phyloP scores from a whole-genome alignment of 1,284 basidiomycete species.

The Butyriboletus pseudospeciosus region DNA sequence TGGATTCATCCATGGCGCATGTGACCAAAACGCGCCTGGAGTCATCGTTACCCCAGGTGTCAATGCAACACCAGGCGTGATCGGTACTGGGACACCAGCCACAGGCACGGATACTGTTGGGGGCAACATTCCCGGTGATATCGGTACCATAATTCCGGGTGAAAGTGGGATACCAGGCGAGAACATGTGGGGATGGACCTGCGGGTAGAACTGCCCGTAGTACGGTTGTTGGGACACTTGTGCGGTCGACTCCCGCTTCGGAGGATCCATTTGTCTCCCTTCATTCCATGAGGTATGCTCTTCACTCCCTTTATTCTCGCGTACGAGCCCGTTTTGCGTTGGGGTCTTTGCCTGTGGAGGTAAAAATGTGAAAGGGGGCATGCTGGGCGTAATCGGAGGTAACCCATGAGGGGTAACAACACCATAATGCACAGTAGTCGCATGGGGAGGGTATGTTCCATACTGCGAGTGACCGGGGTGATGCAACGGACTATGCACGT shows the following conservation, averaged over 20 bases:
- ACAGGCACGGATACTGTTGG: constrained; percentile 21
- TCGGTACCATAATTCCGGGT: constrained; percentile 26
- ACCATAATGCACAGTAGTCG: constrained; percentile 31
- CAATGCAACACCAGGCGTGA: constrained; percentile 64
- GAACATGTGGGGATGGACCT: constrained; percentile 27
- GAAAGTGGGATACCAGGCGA: constrained; percentile 32
- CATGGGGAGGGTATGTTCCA: constrained; percentile 35
- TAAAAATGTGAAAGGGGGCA: constrained; percentile 71
- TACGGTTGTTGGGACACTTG: constrained; percentile 9
- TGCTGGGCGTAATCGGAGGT: constrained; percentile 73
- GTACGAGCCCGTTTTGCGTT: constrained; percentile 19
- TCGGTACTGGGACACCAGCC: constrained; percentile 32
- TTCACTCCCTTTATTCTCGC: constrained; percentile 4
- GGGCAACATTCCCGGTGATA: constrained; percentile 27
- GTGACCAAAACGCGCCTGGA: constrained; percentile 63
- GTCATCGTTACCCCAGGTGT: constrained; percentile 68
- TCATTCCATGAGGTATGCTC: constrained; percentile 3
- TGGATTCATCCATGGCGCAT: constrained; percentile 58
- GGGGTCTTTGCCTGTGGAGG: constrained; percentile 34
- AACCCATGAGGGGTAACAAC: constrained; percentile 63
- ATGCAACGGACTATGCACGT: constrained; percentile 37
- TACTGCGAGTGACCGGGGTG: constrained; percentile 36
- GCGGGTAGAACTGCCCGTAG: constrained; percentile 19
- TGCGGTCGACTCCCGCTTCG: constrained; percentile 7
- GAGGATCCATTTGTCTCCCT: constrained; percentile 1